A percentile compares a stretch with the other conserved stretches of the same genome.
These are phyloP conservation scores for Chalciporus chontae DNA, from an alignment of 768 basidiomycete species.

Conservation along the genomic window DNA sequence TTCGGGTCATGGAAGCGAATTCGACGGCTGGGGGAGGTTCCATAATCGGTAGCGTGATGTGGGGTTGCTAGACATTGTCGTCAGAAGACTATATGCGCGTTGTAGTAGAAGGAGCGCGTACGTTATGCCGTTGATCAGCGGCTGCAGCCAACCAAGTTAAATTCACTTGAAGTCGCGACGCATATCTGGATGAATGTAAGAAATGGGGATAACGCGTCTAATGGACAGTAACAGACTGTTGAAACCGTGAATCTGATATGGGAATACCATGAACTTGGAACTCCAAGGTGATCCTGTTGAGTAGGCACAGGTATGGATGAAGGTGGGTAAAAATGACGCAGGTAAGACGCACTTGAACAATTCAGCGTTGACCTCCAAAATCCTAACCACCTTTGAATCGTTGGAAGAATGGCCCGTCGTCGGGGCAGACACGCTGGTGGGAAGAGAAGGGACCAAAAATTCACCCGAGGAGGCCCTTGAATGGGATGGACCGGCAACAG, in stretches of 20 bases:
- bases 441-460: slow-evolving; percentile 28
- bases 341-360: slow-evolving; percentile 53
- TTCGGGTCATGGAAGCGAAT: slow-evolving; percentile 52
- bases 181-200: slow-evolving; percentile 44
- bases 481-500: slow-evolving; percentile 21
- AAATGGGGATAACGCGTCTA: slow-evolving; percentile 2
- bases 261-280: slow-evolving; percentile 53
- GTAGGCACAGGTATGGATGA: slow-evolving; percentile 3
- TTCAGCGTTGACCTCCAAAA: slow-evolving; percentile 68
- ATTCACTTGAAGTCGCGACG: slow-evolving; percentile 62
- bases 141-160: slow-evolving; percentile 66
- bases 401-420: slow-evolving; percentile 6
- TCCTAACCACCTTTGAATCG: slow-evolving; percentile 47
- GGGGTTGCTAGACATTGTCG: slow-evolving; percentile 25
- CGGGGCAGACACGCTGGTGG: slow-evolving; percentile 20
- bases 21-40: slow-evolving; percentile 51
- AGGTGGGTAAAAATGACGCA: not conserved
- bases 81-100: slow-evolving; percentile 6
- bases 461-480: slow-evolving; percentile 28
- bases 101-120: slow-evolving; percentile 29
- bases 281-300: slow-evolving; percentile 54
- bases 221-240: slow-evolving; percentile 45
- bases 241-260: slow-evolving; percentile 46
- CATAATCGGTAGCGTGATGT: slow-evolving; percentile 52
- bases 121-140: slow-evolving; percentile 55